These are phyloP conservation scores for Neoarthrinium moseri DNA, from an alignment of 2,329 filamentous ascomycete genomes.

Conservation along the genomic window DNA sequence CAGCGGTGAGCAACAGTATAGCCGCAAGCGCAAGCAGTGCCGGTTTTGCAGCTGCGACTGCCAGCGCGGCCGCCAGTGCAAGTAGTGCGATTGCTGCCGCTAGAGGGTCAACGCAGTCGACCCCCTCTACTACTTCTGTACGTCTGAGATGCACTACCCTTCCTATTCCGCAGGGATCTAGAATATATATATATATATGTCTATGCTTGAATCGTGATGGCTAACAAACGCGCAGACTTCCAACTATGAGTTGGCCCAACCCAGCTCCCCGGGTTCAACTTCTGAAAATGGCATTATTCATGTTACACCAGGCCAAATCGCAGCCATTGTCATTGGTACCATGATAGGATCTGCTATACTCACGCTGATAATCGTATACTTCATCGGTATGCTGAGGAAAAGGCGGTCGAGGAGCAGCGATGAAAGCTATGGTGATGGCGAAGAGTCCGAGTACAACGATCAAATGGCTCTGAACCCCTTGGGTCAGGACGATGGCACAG, in stretches of 20 bases:
- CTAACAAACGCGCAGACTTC: neutral
- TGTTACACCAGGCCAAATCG: constrained; percentile 9
- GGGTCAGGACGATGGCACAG: neutral
- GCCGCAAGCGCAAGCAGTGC: constrained; percentile 8
- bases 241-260: neutral
- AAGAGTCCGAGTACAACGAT: neutral
- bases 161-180: no score
- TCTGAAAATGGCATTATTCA: neutral
- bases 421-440: neutral
- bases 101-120: no score
- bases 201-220: no score
- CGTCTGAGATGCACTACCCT: no score
- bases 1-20: neutral
- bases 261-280: neutral
- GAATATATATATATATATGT: no score
- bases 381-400: neutral
- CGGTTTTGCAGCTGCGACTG: neutral
- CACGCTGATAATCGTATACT: constrained; percentile 3
- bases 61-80: neutral
- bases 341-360: constrained; percentile 7
- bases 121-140: no score
- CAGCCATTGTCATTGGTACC: constrained; percentile 8
- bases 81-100: constrained; percentile 1
- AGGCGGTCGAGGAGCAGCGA: neutral
- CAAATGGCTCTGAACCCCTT: neutral